Evolutionary conservation across 225 moss, liverwort and hornwort genomes (phyloP).

Genomic region (Pseudisothecium myosuroides): DNA sequence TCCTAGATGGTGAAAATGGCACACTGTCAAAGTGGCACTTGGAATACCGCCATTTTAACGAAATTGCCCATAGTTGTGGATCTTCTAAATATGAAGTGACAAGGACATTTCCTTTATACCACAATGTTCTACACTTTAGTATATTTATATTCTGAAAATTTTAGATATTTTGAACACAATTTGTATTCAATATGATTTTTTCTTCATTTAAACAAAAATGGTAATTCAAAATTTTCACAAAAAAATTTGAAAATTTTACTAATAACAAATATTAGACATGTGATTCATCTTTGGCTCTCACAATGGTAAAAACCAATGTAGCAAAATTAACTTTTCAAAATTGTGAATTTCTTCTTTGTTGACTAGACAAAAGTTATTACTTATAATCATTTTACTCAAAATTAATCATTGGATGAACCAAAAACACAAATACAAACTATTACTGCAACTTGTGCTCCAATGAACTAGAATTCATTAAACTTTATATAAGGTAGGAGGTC

Average conservation of each 20-base stretch:
- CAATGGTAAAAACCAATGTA: neutral
- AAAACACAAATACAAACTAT: neutral
- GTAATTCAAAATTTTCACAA: neutral
- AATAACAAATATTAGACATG: accelerated
- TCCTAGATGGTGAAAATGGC: too few relatives aligned
- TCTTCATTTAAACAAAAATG: too few relatives aligned
- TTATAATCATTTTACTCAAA: neutral
- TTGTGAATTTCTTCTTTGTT: neutral
- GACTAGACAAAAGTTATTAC: too few relatives aligned
- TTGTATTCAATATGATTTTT: neutral
- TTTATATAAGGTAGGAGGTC: neutral
- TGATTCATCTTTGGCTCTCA: neutral
- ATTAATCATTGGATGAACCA: accelerated
- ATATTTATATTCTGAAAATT: accelerated
- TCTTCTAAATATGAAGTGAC: neutral
- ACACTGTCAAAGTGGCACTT: too few relatives aligned
- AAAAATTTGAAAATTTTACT: neutral
- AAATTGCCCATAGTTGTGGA: too few relatives aligned
- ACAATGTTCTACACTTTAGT: neutral
- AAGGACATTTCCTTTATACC: accelerated
- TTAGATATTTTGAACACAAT: neutral
- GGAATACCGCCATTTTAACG: too few relatives aligned
- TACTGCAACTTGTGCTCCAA: too few relatives aligned
- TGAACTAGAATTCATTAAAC: too few relatives aligned
- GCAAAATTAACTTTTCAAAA: neutral